phyloP scores from a whole-genome alignment of 139 green algal genomes.

The Chlorella sp. region DNA sequence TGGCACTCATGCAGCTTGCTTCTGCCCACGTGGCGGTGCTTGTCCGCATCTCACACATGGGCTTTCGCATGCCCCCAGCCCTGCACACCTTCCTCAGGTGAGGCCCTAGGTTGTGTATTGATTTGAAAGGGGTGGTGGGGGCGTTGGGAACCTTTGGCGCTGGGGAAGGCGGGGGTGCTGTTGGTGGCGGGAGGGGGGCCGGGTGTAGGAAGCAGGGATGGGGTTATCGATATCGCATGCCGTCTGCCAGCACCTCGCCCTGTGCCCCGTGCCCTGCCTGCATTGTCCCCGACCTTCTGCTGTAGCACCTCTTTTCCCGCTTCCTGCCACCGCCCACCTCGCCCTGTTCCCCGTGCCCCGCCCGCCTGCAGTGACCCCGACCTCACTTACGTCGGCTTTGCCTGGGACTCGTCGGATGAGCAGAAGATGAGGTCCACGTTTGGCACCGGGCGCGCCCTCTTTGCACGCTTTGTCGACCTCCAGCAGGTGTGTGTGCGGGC shows the following conservation, averaged over 20 bases:
- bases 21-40: constrained; percentile 31
- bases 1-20: constrained; percentile 53
- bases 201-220: too few relatives aligned
- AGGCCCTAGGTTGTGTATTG: background rate
- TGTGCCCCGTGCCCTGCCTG: too few relatives aligned
- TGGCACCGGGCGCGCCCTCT: constrained; percentile 35
- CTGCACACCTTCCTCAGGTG: constrained; percentile 41
- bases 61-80: constrained; percentile 19
- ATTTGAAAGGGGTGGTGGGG: too few relatives aligned
- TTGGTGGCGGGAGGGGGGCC: background rate
- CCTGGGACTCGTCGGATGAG: constrained; percentile 47
- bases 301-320: background rate
- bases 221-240: too few relatives aligned
- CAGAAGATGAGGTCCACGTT: constrained; percentile 49
- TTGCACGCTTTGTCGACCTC: constrained; percentile 42
- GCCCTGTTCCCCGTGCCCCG: background rate
- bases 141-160: too few relatives aligned
- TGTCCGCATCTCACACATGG: constrained; percentile 23
- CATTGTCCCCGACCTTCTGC: background rate
- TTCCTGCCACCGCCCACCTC: background rate
- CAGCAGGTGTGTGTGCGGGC: constrained; percentile 23
- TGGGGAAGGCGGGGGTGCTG: background rate
- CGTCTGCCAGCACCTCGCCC: too few relatives aligned
- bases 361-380: constrained; percentile 26
- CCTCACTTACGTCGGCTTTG: constrained; percentile 46